These are phyloP conservation scores for Wickerhamomyces alni DNA, from an alignment of 805 yeast genomes.

Conservation along the genomic window DNA sequence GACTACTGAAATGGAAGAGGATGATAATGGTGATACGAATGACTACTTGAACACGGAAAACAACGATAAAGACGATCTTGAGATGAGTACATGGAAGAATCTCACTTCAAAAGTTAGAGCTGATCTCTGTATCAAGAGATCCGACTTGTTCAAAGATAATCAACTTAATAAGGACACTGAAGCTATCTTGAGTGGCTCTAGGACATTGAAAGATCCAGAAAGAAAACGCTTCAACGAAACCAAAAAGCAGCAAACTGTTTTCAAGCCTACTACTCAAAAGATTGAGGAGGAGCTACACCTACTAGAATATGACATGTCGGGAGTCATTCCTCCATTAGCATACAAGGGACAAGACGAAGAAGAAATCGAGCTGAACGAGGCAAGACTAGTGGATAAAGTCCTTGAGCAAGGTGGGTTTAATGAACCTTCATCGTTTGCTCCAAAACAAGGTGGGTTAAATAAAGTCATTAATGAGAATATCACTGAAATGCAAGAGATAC, in stretches of 20 bases:
- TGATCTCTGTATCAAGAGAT: conserved; percentile 62
- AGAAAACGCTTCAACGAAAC: conserved; percentile 1
- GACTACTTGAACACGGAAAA: conserved; percentile 44
- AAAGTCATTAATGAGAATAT: conserved; percentile 60
- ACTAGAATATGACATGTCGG: conserved; percentile 78
- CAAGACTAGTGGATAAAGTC: conserved; percentile 34
- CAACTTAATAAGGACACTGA: conserved; percentile 59
- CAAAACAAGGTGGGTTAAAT: conserved; percentile 51
- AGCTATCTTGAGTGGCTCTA: conserved; percentile 62
- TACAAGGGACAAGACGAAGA: conserved; percentile 49
- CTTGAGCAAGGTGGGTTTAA: conserved; percentile 27
- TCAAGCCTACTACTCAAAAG: conserved; percentile 21
- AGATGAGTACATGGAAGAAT: conserved; percentile 78
- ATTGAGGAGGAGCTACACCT: conserved; percentile 46
- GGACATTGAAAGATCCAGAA: conserved; percentile 56
- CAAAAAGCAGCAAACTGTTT: background rate
- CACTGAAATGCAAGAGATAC: conserved; percentile 75
- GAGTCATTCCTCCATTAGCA: conserved; percentile 66
- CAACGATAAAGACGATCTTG: conserved; percentile 63
- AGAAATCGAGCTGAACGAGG: conserved; percentile 38
- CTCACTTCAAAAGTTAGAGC: conserved; percentile 75
- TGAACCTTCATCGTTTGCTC: conserved; percentile 34
- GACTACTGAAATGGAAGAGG: conserved; percentile 22
- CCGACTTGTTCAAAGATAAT: conserved; percentile 55
- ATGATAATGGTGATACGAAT: conserved; percentile 33